phyloP scores from a whole-genome alignment of 805 yeast genomes.

The Candida silvicultrix region DNA sequence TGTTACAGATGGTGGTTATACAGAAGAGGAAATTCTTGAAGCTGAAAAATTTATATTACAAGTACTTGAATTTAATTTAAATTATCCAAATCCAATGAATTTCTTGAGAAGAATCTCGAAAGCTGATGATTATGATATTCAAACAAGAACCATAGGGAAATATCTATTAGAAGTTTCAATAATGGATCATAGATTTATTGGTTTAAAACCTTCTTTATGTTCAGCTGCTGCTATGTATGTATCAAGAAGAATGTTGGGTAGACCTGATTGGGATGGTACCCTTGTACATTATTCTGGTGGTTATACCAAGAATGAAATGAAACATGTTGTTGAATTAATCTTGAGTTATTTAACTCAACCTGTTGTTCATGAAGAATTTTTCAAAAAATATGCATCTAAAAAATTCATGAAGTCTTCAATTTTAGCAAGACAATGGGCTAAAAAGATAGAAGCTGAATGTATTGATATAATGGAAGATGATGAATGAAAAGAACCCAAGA shows the following conservation, averaged over 20 bases:
- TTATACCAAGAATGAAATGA: slow-evolving; percentile 65
- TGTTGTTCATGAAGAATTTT: slow-evolving; percentile 83
- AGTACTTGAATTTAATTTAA: slow-evolving; percentile 64
- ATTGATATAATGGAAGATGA: slow-evolving; percentile 7
- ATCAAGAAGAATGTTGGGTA: slow-evolving; percentile 65
- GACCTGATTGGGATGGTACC: slow-evolving; percentile 75
- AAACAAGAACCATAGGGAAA: slow-evolving; percentile 79
- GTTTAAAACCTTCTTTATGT: slow-evolving; percentile 66
- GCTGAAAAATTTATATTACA: slow-evolving; percentile 80
- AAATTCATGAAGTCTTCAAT: slow-evolving; percentile 81
- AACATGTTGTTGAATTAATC: slow-evolving; percentile 64
- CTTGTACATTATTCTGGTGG: slow-evolving; percentile 90
- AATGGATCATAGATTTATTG: slow-evolving; percentile 71
- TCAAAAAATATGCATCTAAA: slow-evolving; percentile 85
- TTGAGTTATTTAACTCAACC: slow-evolving; percentile 74
- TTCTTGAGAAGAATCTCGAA: slow-evolving; percentile 83
- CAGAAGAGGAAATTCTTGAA: slow-evolving; percentile 72
- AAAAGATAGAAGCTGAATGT: slow-evolving; percentile 33
- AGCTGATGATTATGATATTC: slow-evolving; percentile 85
- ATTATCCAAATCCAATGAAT: slow-evolving; percentile 87
- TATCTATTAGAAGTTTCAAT: slow-evolving; percentile 73
- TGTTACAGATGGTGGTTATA: slow-evolving; percentile 80
- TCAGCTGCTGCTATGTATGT: slow-evolving; percentile 88
- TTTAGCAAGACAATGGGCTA: slow-evolving; percentile 78
- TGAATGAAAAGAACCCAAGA: background rate